Percentiles rank a stretch among this genome's conserved stretches.
These are phyloP conservation scores for Tetracentron sinense DNA, from an alignment of 164 flowering plant species.

Conservation along the genomic window DNA sequence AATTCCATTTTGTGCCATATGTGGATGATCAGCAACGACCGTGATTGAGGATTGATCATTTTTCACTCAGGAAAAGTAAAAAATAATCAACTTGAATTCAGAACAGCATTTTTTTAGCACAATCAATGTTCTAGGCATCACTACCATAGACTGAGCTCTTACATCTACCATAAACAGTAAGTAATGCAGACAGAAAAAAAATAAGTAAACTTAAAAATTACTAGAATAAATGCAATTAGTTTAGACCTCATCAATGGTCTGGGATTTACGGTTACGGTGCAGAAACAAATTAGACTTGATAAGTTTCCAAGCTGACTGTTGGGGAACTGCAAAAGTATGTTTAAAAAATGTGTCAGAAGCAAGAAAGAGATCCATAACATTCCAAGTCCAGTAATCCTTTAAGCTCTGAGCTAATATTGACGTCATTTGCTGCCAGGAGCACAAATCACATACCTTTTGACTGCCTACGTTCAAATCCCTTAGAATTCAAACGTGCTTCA, in stretches of 20 bases:
- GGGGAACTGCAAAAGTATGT: constrained; percentile 41
- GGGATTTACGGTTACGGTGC: constrained; percentile 78
- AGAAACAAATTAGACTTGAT: constrained; percentile 67
- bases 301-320: constrained; percentile 51
- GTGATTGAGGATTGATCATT: background rate
- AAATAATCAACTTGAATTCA: background rate
- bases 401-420: background rate
- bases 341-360: constrained; percentile 4
- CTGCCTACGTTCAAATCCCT: constrained; percentile 24
- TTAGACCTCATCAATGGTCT: constrained; percentile 87
- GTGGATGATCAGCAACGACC: background rate
- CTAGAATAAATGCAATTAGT: background rate
- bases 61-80: background rate
- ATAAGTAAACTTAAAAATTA: background rate
- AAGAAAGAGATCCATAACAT: background rate
- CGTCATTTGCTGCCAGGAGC: background rate
- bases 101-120: background rate
- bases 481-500: constrained; percentile 23
- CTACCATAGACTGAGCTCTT: background rate
- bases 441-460: constrained; percentile 35
- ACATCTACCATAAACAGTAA: background rate
- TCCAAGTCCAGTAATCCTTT: background rate
- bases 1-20: background rate
- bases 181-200: background rate
- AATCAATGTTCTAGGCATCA: background rate